Evolutionary conservation across 352 stramenopile species (phyloP).

Genomic region (Phytophthora colocasiae): DNA sequence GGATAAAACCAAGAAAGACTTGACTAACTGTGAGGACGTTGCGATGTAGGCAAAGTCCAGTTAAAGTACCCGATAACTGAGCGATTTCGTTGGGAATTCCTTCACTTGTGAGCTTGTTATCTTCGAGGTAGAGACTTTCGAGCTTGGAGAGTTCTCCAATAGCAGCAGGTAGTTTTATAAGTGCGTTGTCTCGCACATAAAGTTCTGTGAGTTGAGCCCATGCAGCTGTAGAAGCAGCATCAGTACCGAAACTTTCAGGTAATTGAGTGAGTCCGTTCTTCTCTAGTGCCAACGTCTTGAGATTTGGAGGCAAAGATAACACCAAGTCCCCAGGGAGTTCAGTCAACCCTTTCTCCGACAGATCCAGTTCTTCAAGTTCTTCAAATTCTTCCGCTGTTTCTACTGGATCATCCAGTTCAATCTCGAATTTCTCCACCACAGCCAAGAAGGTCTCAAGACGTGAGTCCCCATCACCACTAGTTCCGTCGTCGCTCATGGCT

Average conservation of each 20-base stretch:
- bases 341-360: conserved; percentile 78
- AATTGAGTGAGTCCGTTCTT: conserved; percentile 73
- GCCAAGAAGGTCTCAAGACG: conserved; percentile 59
- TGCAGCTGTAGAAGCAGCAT: conserved; percentile 28
- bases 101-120: conserved; percentile 75
- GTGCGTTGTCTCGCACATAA: conserved; percentile 84
- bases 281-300: conserved; percentile 84
- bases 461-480: conserved; percentile 31
- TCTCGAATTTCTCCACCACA: conserved; percentile 70
- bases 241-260: conserved; percentile 52
- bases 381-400: conserved; percentile 72
- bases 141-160: conserved; percentile 69
- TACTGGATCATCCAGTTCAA: conserved; percentile 75
- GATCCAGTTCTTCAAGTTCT: conserved; percentile 79
- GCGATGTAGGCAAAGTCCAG: conserved; percentile 81
- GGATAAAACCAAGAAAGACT: background rate
- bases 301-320: conserved; percentile 52
- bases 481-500: conserved; percentile 63
- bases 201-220: conserved; percentile 75
- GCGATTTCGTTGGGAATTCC: conserved; percentile 66
- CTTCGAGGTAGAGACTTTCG: conserved; percentile 88
- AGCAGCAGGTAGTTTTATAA: conserved; percentile 54
- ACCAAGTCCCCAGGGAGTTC: conserved; percentile 69
- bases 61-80: conserved; percentile 50
- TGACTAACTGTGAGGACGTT: conserved; percentile 71